Conservation (phyloP, 768 basidiomycete species). For the Tulasnella sp. region DNA sequence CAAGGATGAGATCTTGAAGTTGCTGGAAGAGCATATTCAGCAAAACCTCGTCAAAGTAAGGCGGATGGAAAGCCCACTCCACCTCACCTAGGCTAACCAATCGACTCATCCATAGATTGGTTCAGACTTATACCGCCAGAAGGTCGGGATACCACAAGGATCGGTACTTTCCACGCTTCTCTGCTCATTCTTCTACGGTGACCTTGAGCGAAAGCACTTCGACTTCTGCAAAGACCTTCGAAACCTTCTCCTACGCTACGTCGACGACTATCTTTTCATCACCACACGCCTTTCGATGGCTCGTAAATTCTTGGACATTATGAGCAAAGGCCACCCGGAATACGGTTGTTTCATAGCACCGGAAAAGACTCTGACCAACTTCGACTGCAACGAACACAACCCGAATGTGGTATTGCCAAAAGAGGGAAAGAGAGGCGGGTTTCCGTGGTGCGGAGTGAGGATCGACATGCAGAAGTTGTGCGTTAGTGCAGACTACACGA, state of each 20-base stretch:
- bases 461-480: constrained; percentile 73
- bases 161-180: constrained; percentile 91
- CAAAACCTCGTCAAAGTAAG: constrained; percentile 84
- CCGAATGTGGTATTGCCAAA: constrained; percentile 20
- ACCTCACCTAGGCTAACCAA: not conserved
- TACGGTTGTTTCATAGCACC: constrained; percentile 87
- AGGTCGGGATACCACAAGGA: constrained; percentile 94
- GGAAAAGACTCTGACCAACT: constrained; percentile 86
- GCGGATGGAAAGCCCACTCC: not conserved
- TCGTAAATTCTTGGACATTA: constrained; percentile 57
- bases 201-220: constrained; percentile 63
- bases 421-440: constrained; percentile 41
- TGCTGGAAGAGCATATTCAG: constrained; percentile 83
- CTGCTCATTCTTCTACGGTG: constrained; percentile 91
- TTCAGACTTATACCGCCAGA: constrained; percentile 70
- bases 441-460: constrained; percentile 88
- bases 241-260: constrained; percentile 65
- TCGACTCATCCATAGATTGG: constrained; percentile 55
- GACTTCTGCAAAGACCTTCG: constrained; percentile 43
- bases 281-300: constrained; percentile 60
- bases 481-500: constrained; percentile 67
- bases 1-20: constrained; percentile 53
- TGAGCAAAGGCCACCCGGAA: constrained; percentile 81
- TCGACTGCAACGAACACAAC: constrained; percentile 40
- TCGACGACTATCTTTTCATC: constrained; percentile 93